phyloP scores from a whole-genome alignment of 805 yeast genomes.

The Komagataella mondaviorum region DNA sequence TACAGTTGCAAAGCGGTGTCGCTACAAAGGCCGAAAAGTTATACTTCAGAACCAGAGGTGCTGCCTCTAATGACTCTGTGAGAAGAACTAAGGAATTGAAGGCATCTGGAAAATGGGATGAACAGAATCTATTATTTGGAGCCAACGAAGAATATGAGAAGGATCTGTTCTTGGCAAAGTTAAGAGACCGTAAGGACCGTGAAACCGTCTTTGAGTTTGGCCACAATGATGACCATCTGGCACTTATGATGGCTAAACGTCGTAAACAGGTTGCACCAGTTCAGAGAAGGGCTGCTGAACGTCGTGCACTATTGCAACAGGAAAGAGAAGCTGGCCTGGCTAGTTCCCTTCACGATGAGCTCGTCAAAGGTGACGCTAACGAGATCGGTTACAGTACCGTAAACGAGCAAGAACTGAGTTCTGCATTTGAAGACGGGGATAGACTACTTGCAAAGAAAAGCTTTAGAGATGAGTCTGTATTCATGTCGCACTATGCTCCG shows the following conservation, averaged over 20 bases:
- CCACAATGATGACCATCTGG: conserved; percentile 54
- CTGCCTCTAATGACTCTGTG: conserved; percentile 80
- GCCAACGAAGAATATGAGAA: conserved; percentile 64
- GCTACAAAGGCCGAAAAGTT: conserved; percentile 81
- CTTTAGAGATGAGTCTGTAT: conserved; percentile 67
- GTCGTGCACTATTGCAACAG: conserved; percentile 50
- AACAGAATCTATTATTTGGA: conserved; percentile 70
- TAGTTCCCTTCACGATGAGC: conserved; percentile 64
- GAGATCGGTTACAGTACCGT: conserved; percentile 22
- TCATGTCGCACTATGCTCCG: conserved; percentile 84
- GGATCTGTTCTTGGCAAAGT: conserved; percentile 52
- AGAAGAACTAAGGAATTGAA: conserved; percentile 73
- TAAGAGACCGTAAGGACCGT: conserved; percentile 55
- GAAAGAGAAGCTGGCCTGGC: conserved; percentile 67
- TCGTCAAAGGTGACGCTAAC: conserved; percentile 34
- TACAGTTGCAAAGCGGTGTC: conserved; percentile 51
- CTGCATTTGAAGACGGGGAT: conserved; percentile 42
- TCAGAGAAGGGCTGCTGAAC: conserved; percentile 65
- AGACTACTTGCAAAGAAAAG: conserved; percentile 27
- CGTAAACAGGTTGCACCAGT: conserved; percentile 82
- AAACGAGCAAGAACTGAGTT: conserved; percentile 32
- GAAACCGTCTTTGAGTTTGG: conserved; percentile 93
- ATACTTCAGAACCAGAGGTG: conserved; percentile 70
- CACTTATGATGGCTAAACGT: conserved; percentile 75
- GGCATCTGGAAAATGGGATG: conserved; percentile 69